A percentile compares a stretch with the other conserved stretches of the same genome.
These are phyloP conservation scores for Chaetomium fimeti DNA, from an alignment of 495 filamentous ascomycete species.

Conservation along the genomic window DNA sequence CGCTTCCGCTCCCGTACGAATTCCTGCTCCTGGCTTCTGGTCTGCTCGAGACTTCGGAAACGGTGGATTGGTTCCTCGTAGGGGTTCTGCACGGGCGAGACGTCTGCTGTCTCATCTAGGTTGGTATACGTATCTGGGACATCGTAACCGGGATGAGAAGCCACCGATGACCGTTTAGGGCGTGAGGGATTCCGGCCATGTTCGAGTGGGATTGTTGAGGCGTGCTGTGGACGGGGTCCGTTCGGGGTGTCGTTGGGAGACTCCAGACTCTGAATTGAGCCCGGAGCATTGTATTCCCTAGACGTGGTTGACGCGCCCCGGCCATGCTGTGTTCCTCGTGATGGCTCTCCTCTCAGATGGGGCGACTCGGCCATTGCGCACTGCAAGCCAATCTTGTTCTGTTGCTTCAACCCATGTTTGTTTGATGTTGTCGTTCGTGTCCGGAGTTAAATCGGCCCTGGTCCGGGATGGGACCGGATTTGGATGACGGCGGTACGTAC, in stretches of 20 bases:
- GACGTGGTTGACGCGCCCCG: not conserved
- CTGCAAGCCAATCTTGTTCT: not conserved
- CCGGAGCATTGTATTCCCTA: constrained; percentile 20
- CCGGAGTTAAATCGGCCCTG: not conserved
- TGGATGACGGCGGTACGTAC: not conserved
- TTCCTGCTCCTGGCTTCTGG: constrained; percentile 30
- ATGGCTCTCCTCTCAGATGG: not conserved
- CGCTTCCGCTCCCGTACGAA: constrained; percentile 21
- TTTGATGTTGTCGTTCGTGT: not conserved
- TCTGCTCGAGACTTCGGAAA: constrained; percentile 34
- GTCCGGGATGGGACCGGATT: not conserved
- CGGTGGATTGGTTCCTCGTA: constrained; percentile 37
- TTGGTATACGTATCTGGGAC: constrained; percentile 51
- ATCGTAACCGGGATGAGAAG: constrained; percentile 37
- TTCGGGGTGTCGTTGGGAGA: constrained; percentile 8
- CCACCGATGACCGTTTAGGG: constrained; percentile 16
- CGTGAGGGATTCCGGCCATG: not conserved
- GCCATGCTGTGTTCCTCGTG: not conserved
- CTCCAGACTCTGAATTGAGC: constrained; percentile 18
- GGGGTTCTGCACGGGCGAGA: constrained; percentile 48
- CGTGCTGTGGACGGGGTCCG: not conserved
- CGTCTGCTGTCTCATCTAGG: constrained; percentile 47
- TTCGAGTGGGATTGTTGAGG: not conserved
- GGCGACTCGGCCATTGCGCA: not conserved
- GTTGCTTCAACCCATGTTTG: too few species aligned